Evolutionary conservation across 257 asterid species (phyloP), one percentile per base, ranked within the genome.

Genomic region (Fraxinus quadrangulata): DNA sequence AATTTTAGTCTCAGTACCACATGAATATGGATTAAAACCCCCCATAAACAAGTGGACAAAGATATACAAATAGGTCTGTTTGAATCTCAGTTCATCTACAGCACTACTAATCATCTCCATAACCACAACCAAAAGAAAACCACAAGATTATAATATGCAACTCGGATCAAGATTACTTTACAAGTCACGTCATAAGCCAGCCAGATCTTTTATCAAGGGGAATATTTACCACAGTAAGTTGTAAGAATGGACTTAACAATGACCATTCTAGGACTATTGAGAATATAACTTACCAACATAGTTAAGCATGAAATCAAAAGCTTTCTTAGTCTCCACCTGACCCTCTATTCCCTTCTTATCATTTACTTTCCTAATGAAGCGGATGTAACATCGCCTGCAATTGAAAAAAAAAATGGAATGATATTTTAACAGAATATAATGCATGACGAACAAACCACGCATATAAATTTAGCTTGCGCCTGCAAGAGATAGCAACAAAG

Each of bases 351-450:
- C 98, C 87, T 87, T 93, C 84, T 86, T 93, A 70, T 92, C 99
- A 77, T 96, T 90, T 74, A 92, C 88, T 80, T 92, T 96, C 83
- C 96, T 88, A 75, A 96, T 91, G 84, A 91, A 96, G 54, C 93
- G 96, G 77, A 96, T 96, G 85, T 96, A 96, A 85, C 98, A 92
- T 73, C 97, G 94, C 99, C 99, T 96, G 88, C 82, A 86, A 72
- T 76, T 67, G 40, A 77, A 73, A 75, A 70, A 23, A 72, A 31
- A 71, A 36, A 61, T 51, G 68, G 40, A 26, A 70, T 42, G 72
- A 78, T 59, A 72, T 69, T 33, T 79, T 63, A 81, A 36, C 12
- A 72, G 49, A 76, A 72, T 12, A 40, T 67, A 11, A n/a, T 21
- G 21, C 36, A 40, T n/a, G 17, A 70, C 42, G 33, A 37, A 65